Base-by-base conservation (phyloP, 108 stramenopile species). In the Cyclostephanos invisitatus region DNA sequence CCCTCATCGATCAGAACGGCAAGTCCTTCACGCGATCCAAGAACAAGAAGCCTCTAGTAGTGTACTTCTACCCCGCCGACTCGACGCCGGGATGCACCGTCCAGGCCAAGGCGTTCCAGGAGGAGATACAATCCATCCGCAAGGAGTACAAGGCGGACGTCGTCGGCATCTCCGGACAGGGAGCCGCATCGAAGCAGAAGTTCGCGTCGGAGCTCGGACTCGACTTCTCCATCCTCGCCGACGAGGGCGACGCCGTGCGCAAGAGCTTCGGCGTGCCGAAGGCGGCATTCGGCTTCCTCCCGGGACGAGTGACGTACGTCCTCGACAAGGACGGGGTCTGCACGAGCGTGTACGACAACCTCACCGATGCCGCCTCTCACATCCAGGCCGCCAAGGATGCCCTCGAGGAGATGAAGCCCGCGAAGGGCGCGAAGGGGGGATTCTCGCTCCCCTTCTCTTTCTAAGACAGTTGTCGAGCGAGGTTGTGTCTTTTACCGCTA, bases 11-110 rank as follows among this genome's bases (percentile, higher is more conserved):
- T 36, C 91, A 92, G 73, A 92, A 89, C 58, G 91, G 91, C 24
- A 92, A 92, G 76, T 85, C 84, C 14, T 83, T 92, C 66, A 87
- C 71, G 44, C 76, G 87, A 44, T 88, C 89, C 10, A 68, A 74
- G 46, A 84, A 84, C 76, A 89, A 90, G 76, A 92, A 92, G 78
- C 91, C 91, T 1, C 75, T 92, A 18, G 89, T 92, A 11, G 89
- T 92, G 14, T 92, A 89, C 75, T 92, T 92, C 70, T 92, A 92
- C 62, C 91, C 91, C 27, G 84, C 91, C 20, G 91, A 92, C 61
- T 60, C 85, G 3, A 88, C 91, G 10, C 91, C 91, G 7, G 91
- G 91, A 36, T 92, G 91, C 81, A 92, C 91, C 17, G 78, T 85
- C 5, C 91, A 92, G 71, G 91, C 91, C 14, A 80, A 80, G 48